A percentile compares a stretch with the other conserved stretches of the same genome.
Evolutionary conservation across 1,139 yeast genomes (phyloP).

Genomic region (Lodderomyces theae): DNA sequence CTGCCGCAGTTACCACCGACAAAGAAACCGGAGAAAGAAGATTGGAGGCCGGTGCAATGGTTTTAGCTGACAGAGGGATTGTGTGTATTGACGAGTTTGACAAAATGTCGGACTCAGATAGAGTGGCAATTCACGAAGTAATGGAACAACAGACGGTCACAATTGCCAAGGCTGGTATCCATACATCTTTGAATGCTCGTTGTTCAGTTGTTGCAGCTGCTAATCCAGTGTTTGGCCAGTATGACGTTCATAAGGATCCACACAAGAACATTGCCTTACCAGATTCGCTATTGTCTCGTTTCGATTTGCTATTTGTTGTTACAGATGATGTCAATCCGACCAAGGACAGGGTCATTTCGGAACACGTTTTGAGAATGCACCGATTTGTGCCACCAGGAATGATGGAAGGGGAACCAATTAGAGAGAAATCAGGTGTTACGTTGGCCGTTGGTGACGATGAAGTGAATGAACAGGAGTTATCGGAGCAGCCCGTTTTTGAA

Average conservation of each 20-base stretch:
- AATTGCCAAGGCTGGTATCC: constrained; percentile 97
- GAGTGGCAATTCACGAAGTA: constrained; percentile 98
- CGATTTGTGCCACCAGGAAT: constrained; percentile 86
- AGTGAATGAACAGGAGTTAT: constrained; percentile 46
- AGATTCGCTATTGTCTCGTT: constrained; percentile 94
- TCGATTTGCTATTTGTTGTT: constrained; percentile 90
- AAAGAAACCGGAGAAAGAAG: constrained; percentile 96
- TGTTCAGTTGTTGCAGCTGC: constrained; percentile 99
- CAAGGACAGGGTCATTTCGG: constrained; percentile 84
- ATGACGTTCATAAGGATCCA: constrained; percentile 94
- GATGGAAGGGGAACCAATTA: constrained; percentile 90
- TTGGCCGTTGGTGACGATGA: constrained; percentile 78
- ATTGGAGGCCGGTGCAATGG: constrained; percentile 99
- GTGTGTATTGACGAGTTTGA: constrained; percentile 99
- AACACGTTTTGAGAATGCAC: constrained; percentile 94
- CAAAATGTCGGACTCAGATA: constrained; percentile 93
- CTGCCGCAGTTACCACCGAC: constrained; percentile 97
- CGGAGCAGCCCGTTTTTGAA: constrained; percentile 66
- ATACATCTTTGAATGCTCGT: constrained; percentile 92
- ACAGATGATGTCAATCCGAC: constrained; percentile 91
- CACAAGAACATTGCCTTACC: constrained; percentile 96
- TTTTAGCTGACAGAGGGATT: constrained; percentile 92
- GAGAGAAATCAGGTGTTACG: constrained; percentile 69
- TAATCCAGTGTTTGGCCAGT: constrained; percentile 95
- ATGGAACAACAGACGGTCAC: constrained; percentile 99